These are phyloP conservation scores for Trichomonas tenax DNA, from an alignment of 208 protist species.

Conservation along the genomic window DNA sequence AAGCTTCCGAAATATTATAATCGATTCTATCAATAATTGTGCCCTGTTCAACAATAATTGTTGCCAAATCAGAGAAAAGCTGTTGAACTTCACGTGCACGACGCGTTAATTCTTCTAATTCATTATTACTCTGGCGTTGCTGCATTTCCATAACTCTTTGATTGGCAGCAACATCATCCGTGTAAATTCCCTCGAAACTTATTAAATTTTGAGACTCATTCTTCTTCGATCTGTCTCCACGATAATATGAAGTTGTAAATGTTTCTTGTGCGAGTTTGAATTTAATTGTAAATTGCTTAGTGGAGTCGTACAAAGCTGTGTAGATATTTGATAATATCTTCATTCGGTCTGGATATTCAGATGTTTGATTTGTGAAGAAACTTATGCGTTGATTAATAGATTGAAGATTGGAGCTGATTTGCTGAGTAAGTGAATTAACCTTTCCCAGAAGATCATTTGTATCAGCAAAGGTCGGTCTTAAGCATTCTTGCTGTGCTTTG, in stretches of 20 bases:
- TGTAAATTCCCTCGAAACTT: background rate
- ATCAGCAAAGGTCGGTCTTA: background rate
- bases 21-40: slow-evolving; percentile 13
- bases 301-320: background rate
- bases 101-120: background rate
- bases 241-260: background rate
- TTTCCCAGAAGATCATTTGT: background rate
- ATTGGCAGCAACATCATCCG: background rate
- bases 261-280: background rate
- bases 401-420: background rate
- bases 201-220: background rate
- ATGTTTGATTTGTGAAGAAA: background rate
- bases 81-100: background rate
- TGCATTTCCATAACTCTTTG: background rate
- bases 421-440: background rate
- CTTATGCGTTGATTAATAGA: background rate
- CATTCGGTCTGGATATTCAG: background rate
- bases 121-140: background rate
- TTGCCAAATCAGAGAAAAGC: background rate
- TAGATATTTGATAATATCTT: background rate
- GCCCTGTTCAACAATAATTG: background rate
- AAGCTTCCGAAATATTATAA: background rate
- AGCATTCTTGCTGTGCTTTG: background rate
- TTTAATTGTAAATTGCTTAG: background rate
- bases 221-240: background rate